A percentile compares a stretch with the other conserved stretches of the same genome.
These are phyloP conservation scores for Trametes punicea DNA, from an alignment of 768 basidiomycete genomes.

Conservation along the genomic window DNA sequence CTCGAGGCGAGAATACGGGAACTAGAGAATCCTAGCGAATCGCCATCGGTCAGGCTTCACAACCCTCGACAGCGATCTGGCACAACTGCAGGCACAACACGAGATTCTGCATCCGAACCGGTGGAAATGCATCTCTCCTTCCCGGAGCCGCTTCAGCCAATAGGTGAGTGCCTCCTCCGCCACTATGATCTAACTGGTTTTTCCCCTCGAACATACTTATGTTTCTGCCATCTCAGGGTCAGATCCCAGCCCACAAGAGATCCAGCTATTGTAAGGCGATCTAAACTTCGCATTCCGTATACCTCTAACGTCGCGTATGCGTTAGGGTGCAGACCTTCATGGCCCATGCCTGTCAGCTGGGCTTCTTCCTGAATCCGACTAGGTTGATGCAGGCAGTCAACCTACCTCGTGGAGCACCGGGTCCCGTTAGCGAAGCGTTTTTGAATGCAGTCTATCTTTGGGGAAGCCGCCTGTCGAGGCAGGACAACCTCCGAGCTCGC, in stretches of 20 bases:
- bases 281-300: neutral
- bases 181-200: neutral
- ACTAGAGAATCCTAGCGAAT: slow-evolving; percentile 30
- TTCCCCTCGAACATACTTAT: neutral
- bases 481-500: slow-evolving; percentile 21
- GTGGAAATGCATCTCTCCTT: neutral
- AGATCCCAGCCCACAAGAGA: slow-evolving; percentile 8
- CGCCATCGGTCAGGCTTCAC: slow-evolving; percentile 21
- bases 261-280: slow-evolving; percentile 12
- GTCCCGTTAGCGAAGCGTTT: slow-evolving; percentile 34
- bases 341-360: slow-evolving; percentile 54
- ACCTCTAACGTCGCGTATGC: neutral
- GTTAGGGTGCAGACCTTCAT: slow-evolving; percentile 58
- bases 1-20: slow-evolving; percentile 52
- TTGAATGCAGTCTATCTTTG: slow-evolving; percentile 42
- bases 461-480: slow-evolving; percentile 31
- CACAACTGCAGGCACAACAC: neutral
- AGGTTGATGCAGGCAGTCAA: slow-evolving; percentile 41
- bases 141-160: neutral
- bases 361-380: slow-evolving; percentile 58
- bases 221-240: neutral
- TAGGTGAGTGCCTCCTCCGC: neutral
- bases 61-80: slow-evolving; percentile 3
- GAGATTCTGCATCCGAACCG: neutral
- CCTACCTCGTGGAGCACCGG: slow-evolving; percentile 25